Evolutionary conservation across 2,329 filamentous ascomycete species (phyloP).

Genomic region (Lasiodiplodia hormozganensis): DNA sequence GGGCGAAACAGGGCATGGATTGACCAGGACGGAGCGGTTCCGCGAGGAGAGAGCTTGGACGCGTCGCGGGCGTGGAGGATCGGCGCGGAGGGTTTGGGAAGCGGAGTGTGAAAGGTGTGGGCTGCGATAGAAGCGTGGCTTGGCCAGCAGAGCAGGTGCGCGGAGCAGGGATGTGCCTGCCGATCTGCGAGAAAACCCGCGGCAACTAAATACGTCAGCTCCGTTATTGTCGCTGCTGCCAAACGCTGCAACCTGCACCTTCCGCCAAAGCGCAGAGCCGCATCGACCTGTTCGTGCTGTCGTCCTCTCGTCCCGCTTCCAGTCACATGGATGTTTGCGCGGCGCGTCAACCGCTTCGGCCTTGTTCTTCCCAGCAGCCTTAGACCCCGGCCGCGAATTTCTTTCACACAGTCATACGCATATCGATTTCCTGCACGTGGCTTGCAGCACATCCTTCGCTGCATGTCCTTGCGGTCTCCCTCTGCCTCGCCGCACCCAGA

Average conservation of each 20-base stretch:
- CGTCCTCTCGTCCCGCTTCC: not conserved
- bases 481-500: constrained; percentile 35
- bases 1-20: constrained; percentile 30
- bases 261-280: not conserved
- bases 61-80: constrained; percentile 23
- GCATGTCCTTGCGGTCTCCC: constrained; percentile 40
- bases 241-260: not conserved
- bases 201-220: constrained; percentile 24
- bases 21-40: constrained; percentile 12
- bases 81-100: constrained; percentile 11
- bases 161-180: constrained; percentile 28
- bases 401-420: not conserved
- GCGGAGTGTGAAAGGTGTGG: constrained; percentile 10
- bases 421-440: constrained; percentile 21
- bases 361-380: constrained; percentile 10
- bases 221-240: not conserved
- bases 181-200: constrained; percentile 20
- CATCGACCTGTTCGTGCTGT: not conserved
- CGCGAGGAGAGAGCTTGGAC: constrained; percentile 13
- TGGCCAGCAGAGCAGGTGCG: constrained; percentile 26
- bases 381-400: constrained; percentile 16
- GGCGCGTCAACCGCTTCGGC: constrained; percentile 7
- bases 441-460: constrained; percentile 32
- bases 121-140: constrained; percentile 27
- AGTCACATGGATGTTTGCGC: constrained; percentile 11